Base-by-base conservation (phyloP, 2,329 filamentous ascomycete species). In the Aureobasidium sp. region DNA sequence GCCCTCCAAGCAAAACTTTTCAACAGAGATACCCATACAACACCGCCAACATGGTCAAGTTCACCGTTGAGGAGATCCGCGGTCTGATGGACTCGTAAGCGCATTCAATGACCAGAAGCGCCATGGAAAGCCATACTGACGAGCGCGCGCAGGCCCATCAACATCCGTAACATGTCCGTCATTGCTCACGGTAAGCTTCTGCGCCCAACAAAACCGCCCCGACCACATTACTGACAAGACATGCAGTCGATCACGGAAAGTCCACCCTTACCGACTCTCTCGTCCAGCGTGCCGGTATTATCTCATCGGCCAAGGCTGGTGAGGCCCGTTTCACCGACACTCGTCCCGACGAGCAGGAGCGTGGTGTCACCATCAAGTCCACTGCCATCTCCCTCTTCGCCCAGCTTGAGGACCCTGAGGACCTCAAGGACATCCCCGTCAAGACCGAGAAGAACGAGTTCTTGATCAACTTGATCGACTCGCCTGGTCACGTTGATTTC, bases 381-480 rank as follows among this genome's bases (percentile, higher is more conserved):
- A 99, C 94, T 67, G 94, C 95, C 80, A 99, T 99, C 83, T 97
- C 95, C 71, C 87, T 99, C 75, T 99, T 94, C 81, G 91, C 90
- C 75, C 82, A 86, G 72, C 86, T 99, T 69, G 79, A 83, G 65
- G 86, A 89, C 70, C 81, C 84, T 53, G 93, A 97, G 63, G 94
- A 97, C 76, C 76, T 97, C 69, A 96, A 96, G 86, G 94, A 99
- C 76, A 91, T 97, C 70, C 88, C 89, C 69, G 86, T 91, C 80
- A 88, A 90, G 81, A 89, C 90, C 70, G 85, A 91, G 67, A 94
- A 94, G 79, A 89, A 88, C 78, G 91, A 96, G 78, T 99, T 99
- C 89, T 85, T 99, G 84, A 95, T 99, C 88, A 99, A 99, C 88
- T 86, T 99, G 81, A 99, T 99, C 79, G 94, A 99, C 82, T 99